Percentiles rank a stretch among this genome's conserved stretches.
These are phyloP conservation scores for Guillardia theta DNA, from an alignment of 78 protist genomes.

Conservation along the genomic window DNA sequence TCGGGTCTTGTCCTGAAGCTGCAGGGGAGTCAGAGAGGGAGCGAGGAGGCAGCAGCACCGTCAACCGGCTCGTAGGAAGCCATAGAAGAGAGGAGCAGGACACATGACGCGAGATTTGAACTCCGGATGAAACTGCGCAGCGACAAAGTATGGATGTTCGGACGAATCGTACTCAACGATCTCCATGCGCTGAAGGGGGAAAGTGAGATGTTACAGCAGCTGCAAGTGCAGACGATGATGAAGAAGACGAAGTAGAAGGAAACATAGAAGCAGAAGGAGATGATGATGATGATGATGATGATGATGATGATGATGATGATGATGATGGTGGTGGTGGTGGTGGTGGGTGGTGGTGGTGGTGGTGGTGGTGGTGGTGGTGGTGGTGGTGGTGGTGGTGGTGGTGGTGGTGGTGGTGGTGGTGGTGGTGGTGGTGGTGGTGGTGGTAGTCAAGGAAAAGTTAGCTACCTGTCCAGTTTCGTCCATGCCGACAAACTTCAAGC, in stretches of 20 bases:
- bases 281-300: background rate
- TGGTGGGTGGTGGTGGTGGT: background rate
- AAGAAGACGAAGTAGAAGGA: background rate
- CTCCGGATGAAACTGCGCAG: slow-evolving; percentile 94
- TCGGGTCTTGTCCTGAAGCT: background rate
- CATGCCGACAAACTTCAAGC: slow-evolving; percentile 76
- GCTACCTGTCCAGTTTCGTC: slow-evolving; percentile 54
- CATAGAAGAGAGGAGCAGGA: background rate
- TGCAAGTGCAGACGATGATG: background rate
- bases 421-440: background rate
- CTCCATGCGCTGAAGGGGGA: slow-evolving; percentile 58
- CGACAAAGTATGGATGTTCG: slow-evolving; percentile 80
- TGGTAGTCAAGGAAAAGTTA: background rate
- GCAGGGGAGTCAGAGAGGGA: background rate
- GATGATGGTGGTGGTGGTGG: background rate
- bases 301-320: background rate
- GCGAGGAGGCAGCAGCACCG: background rate
- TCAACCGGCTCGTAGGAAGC: background rate
- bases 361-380: background rate
- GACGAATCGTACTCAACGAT: slow-evolving; percentile 63
- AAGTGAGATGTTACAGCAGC: background rate
- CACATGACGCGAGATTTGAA: background rate
- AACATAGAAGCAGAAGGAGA: background rate
- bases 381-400: background rate
- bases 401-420: slow-evolving; percentile 9